Evolutionary conservation across 176 grass and related monocot genomes (phyloP), one percentile per base, ranked within the genome.

Genomic region (Aegilops speltoides): DNA sequence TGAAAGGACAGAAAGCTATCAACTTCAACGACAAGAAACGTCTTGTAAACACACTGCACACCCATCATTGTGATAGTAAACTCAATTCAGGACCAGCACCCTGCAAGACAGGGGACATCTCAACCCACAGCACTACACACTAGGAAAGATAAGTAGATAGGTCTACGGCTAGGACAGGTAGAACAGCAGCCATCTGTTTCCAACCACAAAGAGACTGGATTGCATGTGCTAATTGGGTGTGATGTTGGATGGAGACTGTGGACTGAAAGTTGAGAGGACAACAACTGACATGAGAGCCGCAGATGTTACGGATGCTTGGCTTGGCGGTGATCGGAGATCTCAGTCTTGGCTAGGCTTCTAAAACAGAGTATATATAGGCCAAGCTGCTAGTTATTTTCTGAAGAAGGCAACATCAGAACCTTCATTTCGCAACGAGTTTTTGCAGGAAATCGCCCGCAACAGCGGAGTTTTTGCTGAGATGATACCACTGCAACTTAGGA

Each of bases 31-130:
- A 28, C 25, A 54, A 76, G 7, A 77, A 46, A 29, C 3, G 60
- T 59, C 54, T 29, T 31, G 64, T 50, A 79, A 78, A 69, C 23
- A 6, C 28, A 68, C 8, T 68, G 24, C 45, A 57, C 71, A 54
- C 65, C 28, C 26, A 64, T 36, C 56, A 71, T 59, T 69, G 68
- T 63, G 20, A 10, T 57, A 80, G 67, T 82, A 76, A 22, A 84
- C 26, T 62, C 20, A 40, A 0, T 75, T 82, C 76, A 81, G 60
- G 25, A 84, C 81, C 68, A 81, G 60, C 45, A 84, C 81, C 15
- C 50, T 70, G 48, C 84, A 41, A 80, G 89, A 85, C 13, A 82
- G 77, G 70, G 68, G 86, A 91, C 82, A 88, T 71, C 89, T 85
- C 89, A 91, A 87, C 86, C 82, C 61, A 88, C 77, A 72, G 17